Evolutionary conservation across 164 flowering plant genomes (phyloP), one percentile per base, ranked within the genome.

Genomic region (Vitis labrusca): DNA sequence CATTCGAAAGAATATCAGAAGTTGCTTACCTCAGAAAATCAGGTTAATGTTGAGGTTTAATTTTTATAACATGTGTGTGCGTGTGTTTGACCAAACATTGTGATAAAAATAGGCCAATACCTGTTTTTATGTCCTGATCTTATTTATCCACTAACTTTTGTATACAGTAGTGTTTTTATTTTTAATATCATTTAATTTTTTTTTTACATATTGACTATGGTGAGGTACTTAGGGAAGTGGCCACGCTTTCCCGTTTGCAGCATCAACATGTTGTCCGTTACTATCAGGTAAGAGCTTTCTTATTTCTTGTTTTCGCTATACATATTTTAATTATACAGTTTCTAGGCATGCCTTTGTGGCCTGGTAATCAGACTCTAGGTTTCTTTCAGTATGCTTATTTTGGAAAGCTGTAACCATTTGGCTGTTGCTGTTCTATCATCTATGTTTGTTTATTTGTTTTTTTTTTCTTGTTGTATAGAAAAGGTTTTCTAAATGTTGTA

Each of bases 181-280:
- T 53, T 32, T 50, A 47, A 15, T 27, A 15, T 53, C 23, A 12
- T 27, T 16, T 65, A 53, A 50, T 12, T 30, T 66, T 65, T 30
- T 63, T 23, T 74, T 65, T 58, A 61, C 51, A 50, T 50, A 48
- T 78, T 62, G 14, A 47, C 19, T 67, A 65, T 84, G 68, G 65
- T 61, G 73, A 76, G 81, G 74, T 87, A 67, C 71, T 72, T 71
- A 95, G 99, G 92, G 99, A 95, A 84, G 99, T 95, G 50, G 95
- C 98, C 30, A 93, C 99, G 3, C 97, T 95, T 75, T 88, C 99
- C 8, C 97, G 98, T 64, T 86, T 95, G 84, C 99, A 95, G 81
- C 99, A 95, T 86, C 97, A 88, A 50, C 98, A 95, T 84, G 97
- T 95, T 80, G 99, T 95, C 60, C 97, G 98, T 54, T 95, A 93